A percentile compares a stretch with the other conserved stretches of the same genome.
Conservation (phyloP, 2,329 filamentous ascomycete species). For the Penicillium sp. region DNA sequence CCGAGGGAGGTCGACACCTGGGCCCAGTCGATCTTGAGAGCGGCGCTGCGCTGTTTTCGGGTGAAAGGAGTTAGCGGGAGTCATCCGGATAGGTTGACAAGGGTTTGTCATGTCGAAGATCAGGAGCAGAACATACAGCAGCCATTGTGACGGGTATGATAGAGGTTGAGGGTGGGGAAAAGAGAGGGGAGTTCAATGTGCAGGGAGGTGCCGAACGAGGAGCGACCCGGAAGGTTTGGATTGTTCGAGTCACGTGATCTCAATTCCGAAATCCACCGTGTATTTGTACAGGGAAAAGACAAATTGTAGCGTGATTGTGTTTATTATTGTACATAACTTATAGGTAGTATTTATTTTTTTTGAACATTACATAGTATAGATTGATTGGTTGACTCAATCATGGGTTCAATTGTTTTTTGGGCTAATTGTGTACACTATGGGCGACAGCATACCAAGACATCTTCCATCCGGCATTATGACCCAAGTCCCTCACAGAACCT, state of each 20-base stretch:
- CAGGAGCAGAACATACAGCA: slow-evolving; percentile 34
- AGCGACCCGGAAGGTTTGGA: slow-evolving; percentile 42
- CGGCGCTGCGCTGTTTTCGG: slow-evolving; percentile 78
- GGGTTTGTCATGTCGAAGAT: neutral
- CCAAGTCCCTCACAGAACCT: slow-evolving; percentile 29
- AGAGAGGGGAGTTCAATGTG: slow-evolving; percentile 34
- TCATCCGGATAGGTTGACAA: neutral
- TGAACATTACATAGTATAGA: neutral
- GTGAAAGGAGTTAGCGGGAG: slow-evolving; percentile 27
- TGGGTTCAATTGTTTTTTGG: slow-evolving; percentile 32
- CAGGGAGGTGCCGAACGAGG: slow-evolving; percentile 36
- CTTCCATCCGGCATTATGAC: slow-evolving; percentile 22
- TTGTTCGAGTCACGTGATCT: slow-evolving; percentile 33
- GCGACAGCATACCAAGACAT: slow-evolving; percentile 25
- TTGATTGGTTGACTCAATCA: slow-evolving; percentile 21
- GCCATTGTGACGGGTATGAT: slow-evolving; percentile 42
- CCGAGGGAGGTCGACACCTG: slow-evolving; percentile 92
- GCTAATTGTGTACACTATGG: slow-evolving; percentile 39
- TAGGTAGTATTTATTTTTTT: neutral
- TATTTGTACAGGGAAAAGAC: neutral
- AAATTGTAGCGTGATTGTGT: neutral
- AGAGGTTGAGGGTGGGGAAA: slow-evolving; percentile 28
- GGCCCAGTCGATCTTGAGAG: slow-evolving; percentile 98
- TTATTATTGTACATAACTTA: neutral
- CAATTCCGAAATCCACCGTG: slow-evolving; percentile 12